A percentile compares a stretch with the other conserved stretches of the same genome.
These are phyloP conservation scores for Crucibulum laeve DNA, from an alignment of 768 basidiomycete species.

Conservation along the genomic window DNA sequence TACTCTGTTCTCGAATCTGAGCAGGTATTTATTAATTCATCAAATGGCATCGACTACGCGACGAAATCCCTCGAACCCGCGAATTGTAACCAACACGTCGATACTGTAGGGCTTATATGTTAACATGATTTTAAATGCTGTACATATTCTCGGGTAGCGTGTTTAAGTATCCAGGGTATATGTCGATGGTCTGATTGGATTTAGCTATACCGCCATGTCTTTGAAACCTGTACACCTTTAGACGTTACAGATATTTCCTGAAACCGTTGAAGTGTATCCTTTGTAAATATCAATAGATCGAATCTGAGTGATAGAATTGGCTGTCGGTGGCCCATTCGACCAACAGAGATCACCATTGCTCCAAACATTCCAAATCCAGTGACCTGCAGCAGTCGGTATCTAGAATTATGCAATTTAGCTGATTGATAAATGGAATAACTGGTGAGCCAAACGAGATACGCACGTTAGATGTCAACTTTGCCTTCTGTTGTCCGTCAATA, in stretches of 20 bases:
- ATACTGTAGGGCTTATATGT: too few species aligned
- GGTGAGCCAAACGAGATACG: not conserved
- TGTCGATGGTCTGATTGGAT: too few species aligned
- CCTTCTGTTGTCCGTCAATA: conserved; percentile 26
- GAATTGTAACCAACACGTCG: too few species aligned
- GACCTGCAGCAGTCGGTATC: conserved; percentile 23
- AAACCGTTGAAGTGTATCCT: conserved; percentile 20
- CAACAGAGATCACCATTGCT: conserved; percentile 28
- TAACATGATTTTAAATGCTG: too few species aligned
- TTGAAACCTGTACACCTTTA: too few species aligned
- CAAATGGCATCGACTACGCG: too few species aligned
- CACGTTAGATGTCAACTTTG: conserved; percentile 25
- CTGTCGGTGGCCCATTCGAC: conserved; percentile 30
- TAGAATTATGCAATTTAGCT: conserved; percentile 5
- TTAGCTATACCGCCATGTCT: too few species aligned
- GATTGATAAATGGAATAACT: not conserved
- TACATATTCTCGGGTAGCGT: too few species aligned
- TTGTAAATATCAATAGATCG: conserved; percentile 29
- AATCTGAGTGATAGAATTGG: conserved; percentile 29
- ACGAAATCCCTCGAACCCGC: too few species aligned
- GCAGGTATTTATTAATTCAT: too few species aligned
- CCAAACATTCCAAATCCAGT: conserved; percentile 32
- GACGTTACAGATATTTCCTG: conserved; percentile 16
- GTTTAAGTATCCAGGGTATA: too few species aligned
- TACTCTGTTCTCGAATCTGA: too few species aligned